Conservation (phyloP, 306 rosid genomes). For the Canavalia ensiformis region DNA sequence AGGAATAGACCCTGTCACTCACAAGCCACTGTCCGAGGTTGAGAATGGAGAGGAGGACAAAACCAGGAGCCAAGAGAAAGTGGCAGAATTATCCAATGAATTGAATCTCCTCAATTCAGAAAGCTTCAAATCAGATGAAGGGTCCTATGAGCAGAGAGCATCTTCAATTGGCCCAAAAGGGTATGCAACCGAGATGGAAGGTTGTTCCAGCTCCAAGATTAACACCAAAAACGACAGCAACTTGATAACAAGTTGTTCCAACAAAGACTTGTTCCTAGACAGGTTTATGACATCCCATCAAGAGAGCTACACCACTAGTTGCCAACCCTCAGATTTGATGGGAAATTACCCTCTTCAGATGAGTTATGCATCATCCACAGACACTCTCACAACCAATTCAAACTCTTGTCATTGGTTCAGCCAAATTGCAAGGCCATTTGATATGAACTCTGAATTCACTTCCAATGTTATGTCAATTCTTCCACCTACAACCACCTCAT, state of each 20-base stretch:
- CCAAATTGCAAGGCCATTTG: constrained; percentile 53
- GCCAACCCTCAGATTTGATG: constrained; percentile 57
- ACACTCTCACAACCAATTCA: constrained; percentile 48
- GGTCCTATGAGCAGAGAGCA: constrained; percentile 49
- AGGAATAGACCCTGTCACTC: constrained; percentile 91
- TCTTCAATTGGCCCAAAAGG: constrained; percentile 49
- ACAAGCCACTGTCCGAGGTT: constrained; percentile 68
- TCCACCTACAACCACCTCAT: constrained; percentile 54
- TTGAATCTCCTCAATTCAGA: constrained; percentile 58
- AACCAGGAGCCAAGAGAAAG: constrained; percentile 48
- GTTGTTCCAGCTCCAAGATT: constrained; percentile 48
- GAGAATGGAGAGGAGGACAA: constrained; percentile 54
- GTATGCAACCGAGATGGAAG: constrained; percentile 49
- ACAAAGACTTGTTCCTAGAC: constrained; percentile 50
- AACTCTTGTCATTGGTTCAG: constrained; percentile 55
- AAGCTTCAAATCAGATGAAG: constrained; percentile 52
- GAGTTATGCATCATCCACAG: constrained; percentile 48
- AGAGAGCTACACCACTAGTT: constrained; percentile 45
- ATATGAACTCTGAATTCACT: constrained; percentile 55
- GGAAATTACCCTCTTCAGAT: constrained; percentile 60
- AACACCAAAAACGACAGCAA: constrained; percentile 37
- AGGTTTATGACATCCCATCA: constrained; percentile 44
- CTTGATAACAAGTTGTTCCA: constrained; percentile 43
- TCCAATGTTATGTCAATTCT: constrained; percentile 53
- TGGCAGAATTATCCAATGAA: constrained; percentile 49